Evolutionary conservation across 2,329 filamentous ascomycete species (phyloP).

Genomic region (Aureobasidium subglaciale): DNA sequence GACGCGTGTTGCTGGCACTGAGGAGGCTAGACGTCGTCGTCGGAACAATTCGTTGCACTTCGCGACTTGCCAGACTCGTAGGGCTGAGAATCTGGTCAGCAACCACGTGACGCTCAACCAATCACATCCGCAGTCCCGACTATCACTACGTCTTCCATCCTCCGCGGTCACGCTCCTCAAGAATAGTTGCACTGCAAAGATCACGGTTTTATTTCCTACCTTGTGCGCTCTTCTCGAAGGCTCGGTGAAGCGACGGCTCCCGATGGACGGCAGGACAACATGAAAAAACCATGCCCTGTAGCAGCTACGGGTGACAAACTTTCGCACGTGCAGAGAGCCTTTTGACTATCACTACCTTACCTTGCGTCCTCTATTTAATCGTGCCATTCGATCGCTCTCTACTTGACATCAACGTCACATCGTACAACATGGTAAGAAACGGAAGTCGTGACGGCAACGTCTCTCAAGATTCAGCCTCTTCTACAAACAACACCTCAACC

Average conservation of each 20-base stretch:
- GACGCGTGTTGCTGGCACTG: background rate
- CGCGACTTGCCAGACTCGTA: background rate
- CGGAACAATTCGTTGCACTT: slow-evolving; percentile 4
- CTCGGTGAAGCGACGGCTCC: too few relatives aligned
- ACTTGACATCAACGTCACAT: background rate
- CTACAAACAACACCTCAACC: background rate
- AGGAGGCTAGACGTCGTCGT: slow-evolving; percentile 8
- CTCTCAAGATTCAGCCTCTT: background rate
- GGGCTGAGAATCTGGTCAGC: slow-evolving; percentile 7
- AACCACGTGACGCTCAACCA: background rate
- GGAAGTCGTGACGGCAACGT: background rate
- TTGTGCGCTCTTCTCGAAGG: too few relatives aligned
- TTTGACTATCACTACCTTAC: too few relatives aligned
- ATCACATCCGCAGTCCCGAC: background rate
- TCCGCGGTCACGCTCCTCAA: too few relatives aligned
- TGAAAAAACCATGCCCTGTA: too few relatives aligned
- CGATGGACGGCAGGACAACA: too few relatives aligned
- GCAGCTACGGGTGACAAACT: too few relatives aligned
- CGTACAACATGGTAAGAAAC: background rate
- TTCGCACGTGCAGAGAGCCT: too few relatives aligned
- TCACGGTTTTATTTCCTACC: too few relatives aligned
- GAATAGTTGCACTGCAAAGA: too few relatives aligned
- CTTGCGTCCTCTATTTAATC: background rate
- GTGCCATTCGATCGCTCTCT: background rate
- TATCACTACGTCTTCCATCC: background rate